Conservation (phyloP, 108 stramenopile genomes). For the Discostella stelligeroides region DNA sequence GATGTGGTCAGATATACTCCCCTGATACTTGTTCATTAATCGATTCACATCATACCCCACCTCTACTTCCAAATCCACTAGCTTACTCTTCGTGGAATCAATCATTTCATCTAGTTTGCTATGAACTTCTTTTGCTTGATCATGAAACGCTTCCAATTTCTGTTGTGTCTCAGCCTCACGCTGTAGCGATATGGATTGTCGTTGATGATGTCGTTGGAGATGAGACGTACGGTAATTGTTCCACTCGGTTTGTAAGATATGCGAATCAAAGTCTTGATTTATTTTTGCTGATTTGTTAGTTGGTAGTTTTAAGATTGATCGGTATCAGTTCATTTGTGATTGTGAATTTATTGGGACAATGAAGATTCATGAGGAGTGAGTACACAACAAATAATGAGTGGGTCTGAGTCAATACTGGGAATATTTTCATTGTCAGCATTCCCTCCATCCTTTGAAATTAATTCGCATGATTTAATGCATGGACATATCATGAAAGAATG, state of each 20-base stretch:
- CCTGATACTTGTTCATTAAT: slow-evolving; percentile 37
- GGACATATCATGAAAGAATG: not conserved
- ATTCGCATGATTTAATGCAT: too few relatives aligned
- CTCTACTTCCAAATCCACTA: slow-evolving; percentile 21
- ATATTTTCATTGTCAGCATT: too few relatives aligned
- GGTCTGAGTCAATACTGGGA: too few relatives aligned
- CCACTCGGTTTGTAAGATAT: slow-evolving; percentile 43
- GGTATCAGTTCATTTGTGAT: not conserved
- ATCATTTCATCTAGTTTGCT: slow-evolving; percentile 29
- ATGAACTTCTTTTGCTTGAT: slow-evolving; percentile 29
- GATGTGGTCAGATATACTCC: not conserved
- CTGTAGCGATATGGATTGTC: slow-evolving; percentile 10
- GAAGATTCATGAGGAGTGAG: too few relatives aligned
- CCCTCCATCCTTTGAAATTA: too few relatives aligned
- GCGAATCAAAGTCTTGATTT: slow-evolving; percentile 43
- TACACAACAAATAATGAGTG: too few relatives aligned
- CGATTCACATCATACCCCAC: slow-evolving; percentile 36
- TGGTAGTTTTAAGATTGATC: not conserved
- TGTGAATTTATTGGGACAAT: too few relatives aligned
- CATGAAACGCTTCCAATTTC: slow-evolving; percentile 23
- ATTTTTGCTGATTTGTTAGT: slow-evolving; percentile 26
- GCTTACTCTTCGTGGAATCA: slow-evolving; percentile 26
- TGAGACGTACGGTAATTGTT: slow-evolving; percentile 22
- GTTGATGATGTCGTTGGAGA: slow-evolving; percentile 35
- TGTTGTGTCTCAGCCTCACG: slow-evolving; percentile 22